Conservation (phyloP, 2,329 filamentous ascomycete genomes). For the Aciculosporium take region DNA sequence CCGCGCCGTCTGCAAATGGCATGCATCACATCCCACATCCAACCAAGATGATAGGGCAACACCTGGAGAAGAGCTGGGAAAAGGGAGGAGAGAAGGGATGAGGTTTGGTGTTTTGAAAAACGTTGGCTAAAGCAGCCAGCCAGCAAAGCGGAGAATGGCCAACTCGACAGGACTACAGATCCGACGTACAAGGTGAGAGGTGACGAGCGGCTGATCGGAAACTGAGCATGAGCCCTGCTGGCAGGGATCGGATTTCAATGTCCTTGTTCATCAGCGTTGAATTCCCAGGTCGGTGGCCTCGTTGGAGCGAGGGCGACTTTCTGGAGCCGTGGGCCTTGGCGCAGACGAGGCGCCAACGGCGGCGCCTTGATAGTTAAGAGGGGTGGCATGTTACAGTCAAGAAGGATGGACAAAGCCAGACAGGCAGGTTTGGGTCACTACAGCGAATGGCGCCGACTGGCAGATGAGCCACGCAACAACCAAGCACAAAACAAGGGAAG, state of each 20-base stretch:
- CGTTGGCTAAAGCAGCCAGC: not conserved
- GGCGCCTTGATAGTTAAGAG: not conserved
- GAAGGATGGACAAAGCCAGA: not conserved
- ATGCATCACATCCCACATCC: not conserved
- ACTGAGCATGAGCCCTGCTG: not conserved
- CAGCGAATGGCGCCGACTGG: not conserved
- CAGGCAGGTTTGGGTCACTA: not conserved
- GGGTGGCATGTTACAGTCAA: not conserved
- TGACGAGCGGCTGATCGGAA: not conserved
- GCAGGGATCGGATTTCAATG: not conserved
- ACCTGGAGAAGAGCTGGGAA: not conserved
- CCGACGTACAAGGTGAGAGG: not conserved
- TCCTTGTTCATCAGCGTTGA: not conserved
- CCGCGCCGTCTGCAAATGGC: not conserved
- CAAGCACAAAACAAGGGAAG: not conserved
- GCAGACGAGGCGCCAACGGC: not conserved
- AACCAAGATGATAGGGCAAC: not conserved
- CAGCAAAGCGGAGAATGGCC: not conserved
- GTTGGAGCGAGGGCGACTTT: not conserved
- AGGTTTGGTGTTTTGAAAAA: no score
- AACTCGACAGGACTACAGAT: not conserved
- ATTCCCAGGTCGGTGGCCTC: not conserved
- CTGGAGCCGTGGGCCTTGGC: slow-evolving; percentile 2
- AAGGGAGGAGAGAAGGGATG: not conserved
- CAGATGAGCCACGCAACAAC: not conserved